Percentiles rank a stretch among this genome's conserved stretches.
These are phyloP conservation scores for Coprinopsis marcescibilis DNA, from an alignment of 768 basidiomycete genomes.

Conservation along the genomic window DNA sequence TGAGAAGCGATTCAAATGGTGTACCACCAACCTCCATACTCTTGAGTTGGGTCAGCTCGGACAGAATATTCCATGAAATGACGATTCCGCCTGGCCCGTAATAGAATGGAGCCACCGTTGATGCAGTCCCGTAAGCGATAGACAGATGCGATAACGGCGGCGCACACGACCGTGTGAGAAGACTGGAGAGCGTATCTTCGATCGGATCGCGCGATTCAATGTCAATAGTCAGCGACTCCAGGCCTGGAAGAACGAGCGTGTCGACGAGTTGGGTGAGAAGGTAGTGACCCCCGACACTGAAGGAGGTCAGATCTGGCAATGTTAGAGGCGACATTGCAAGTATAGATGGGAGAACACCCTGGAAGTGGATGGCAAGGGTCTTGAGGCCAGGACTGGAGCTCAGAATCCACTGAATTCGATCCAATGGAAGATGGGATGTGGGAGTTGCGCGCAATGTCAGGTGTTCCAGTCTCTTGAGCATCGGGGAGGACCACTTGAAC, in stretches of 20 bases:
- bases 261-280: conserved; percentile 59
- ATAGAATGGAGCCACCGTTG: conserved; percentile 40
- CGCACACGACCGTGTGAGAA: conserved; percentile 54
- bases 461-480: conserved; percentile 54
- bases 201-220: conserved; percentile 72
- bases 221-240: conserved; percentile 59
- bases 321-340: conserved; percentile 53
- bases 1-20: conserved; percentile 57
- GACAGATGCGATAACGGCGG: conserved; percentile 56
- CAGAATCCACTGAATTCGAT: conserved; percentile 64
- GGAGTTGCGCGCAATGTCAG: conserved; percentile 65
- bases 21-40: conserved; percentile 61
- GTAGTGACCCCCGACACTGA: conserved; percentile 64
- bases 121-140: conserved; percentile 48
- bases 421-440: conserved; percentile 55
- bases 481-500: conserved; percentile 73
- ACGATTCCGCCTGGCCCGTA: conserved; percentile 54
- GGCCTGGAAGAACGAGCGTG: conserved; percentile 48
- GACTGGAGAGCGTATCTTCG: conserved; percentile 60
- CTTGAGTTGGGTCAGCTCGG: conserved; percentile 51
- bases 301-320: conserved; percentile 46
- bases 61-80: conserved; percentile 58
- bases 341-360: conserved; percentile 53
- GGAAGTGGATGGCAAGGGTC: conserved; percentile 55
- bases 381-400: conserved; percentile 52